A percentile compares a stretch with the other conserved stretches of the same genome.
phyloP scores from a whole-genome alignment of 192 early-diverging fungal species.

The Backusella tarrabulga region DNA sequence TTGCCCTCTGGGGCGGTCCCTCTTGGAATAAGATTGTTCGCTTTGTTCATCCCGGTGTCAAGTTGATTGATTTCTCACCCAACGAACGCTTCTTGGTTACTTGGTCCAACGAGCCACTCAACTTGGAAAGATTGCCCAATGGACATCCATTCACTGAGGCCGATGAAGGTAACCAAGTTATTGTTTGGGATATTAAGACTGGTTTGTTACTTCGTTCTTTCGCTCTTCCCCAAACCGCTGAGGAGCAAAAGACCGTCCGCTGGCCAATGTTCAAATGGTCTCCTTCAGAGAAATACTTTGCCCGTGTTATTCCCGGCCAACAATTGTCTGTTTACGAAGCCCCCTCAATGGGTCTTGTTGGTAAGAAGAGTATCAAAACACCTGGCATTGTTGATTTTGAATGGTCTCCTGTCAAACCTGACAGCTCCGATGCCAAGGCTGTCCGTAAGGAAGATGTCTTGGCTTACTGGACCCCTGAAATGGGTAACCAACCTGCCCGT shows the following conservation, averaged over 20 bases:
- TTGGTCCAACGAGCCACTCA: conserved; percentile 84
- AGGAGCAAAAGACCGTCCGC: conserved; percentile 58
- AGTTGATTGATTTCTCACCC: conserved; percentile 89
- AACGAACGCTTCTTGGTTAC: conserved; percentile 93
- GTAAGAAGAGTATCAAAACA: conserved; percentile 92
- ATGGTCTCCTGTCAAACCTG: conserved; percentile 58
- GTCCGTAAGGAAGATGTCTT: conserved; percentile 63
- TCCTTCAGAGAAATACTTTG: conserved; percentile 92
- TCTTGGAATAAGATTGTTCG: conserved; percentile 87
- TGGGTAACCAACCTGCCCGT: conserved; percentile 92
- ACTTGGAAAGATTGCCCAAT: conserved; percentile 48
- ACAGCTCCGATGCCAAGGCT: conserved; percentile 38
- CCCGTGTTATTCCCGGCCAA: conserved; percentile 71
- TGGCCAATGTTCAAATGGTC: conserved; percentile 99
- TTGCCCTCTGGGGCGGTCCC: conserved; percentile 94
- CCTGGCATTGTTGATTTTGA: conserved; percentile 76
- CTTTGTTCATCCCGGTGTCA: conserved; percentile 88
- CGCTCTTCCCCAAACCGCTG: conserved; percentile 52
- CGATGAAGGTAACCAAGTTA: conserved; percentile 72
- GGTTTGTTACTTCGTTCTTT: conserved; percentile 88
- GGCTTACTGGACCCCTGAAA: conserved; percentile 95
- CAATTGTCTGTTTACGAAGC: conserved; percentile 90
- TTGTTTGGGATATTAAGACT: conserved; percentile 89
- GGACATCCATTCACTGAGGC: conserved; percentile 70
- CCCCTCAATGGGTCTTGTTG: conserved; percentile 87